Base-by-base conservation (phyloP, 116 monocot species). In the Papilionanthe hybrid region DNA sequence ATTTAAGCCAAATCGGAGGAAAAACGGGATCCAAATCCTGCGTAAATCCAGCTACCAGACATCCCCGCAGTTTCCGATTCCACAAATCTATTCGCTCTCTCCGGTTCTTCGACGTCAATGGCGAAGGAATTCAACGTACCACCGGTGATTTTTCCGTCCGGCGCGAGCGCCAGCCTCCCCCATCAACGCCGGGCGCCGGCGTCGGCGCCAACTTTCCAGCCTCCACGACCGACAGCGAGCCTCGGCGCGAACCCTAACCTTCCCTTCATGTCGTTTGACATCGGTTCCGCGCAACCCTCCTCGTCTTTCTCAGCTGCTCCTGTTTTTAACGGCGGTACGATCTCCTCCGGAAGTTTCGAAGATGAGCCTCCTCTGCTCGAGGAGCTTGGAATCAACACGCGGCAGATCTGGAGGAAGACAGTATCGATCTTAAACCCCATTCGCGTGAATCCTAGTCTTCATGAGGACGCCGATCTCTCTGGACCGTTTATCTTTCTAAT, bases 391-490 rank as follows among this genome's bases (percentile, higher is more conserved):
- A 92, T 92, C 87, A 94, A 94, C 83, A 92, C 94, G 2, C 88
- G 92, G 75, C 92, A 92, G 89, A 94, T 94, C 94, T 94, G 94
- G 94, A 74, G 84, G 20, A 94, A 94, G 83, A 90, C 87, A 56
- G 50, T 78, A 15, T 90, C 92, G 44, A 94, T 94, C 82, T 79
- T 94, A 5, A 92, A 90, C 67, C 94, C 94, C 23, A 60, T 90
- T 28, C 79, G 82, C 13, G 29, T 92, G 1, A 90, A 88, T 79
- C 75, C 88, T 12, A 80, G 79, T 75, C 83, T 93, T 43, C 90
- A 93, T 81, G 86, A 86, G 57, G 93, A 93, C 75, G 91, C 87
- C 68, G 95, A 95, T 73, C 86, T 95, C 25, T 92, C 89, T 29
- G 92, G 95, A 56, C 95, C 93, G 0, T 91, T 95, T 77, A 65